A percentile compares a stretch with the other conserved stretches of the same genome.
Evolutionary conservation across 2,329 filamentous ascomycete genomes (phyloP).

Genomic region (Ophiognomonia clavigignenti-juglandacearum): DNA sequence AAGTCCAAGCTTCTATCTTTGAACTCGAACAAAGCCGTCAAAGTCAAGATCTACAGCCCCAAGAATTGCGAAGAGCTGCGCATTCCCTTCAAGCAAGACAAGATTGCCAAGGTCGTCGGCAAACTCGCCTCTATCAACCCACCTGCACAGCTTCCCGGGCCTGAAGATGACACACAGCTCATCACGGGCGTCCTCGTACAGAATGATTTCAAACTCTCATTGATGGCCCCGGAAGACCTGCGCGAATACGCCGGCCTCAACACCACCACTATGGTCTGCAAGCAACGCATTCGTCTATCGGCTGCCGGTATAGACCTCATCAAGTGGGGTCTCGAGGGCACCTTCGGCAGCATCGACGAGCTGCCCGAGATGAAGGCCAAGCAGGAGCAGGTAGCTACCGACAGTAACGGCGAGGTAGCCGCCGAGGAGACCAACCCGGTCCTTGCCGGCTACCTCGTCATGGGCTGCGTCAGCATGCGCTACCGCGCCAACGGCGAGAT

Average conservation of each 20-base stretch:
- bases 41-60: constrained; percentile 89
- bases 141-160: constrained; percentile 38
- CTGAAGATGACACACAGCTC: constrained; percentile 41
- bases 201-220: constrained; percentile 93
- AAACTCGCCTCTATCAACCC: constrained; percentile 80
- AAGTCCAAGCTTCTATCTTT: constrained; percentile 94
- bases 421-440: constrained; percentile 50
- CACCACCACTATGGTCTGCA: constrained; percentile 89
- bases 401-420: constrained; percentile 29
- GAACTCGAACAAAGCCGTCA: constrained; percentile 73
- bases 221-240: constrained; percentile 95
- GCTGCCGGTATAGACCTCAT: constrained; percentile 89
- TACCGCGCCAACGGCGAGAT: constrained; percentile 74
- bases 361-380: constrained; percentile 54
- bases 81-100: constrained; percentile 93
- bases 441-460: constrained; percentile 63
- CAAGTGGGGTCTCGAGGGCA: constrained; percentile 88
- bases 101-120: constrained; percentile 92
- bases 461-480: constrained; percentile 85
- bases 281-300: constrained; percentile 81
- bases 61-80: constrained; percentile 92
- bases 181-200: constrained; percentile 91
- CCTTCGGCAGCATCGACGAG: constrained; percentile 81
- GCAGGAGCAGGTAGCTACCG: constrained; percentile 24
- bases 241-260: constrained; percentile 96